Base-by-base conservation (phyloP, 1,284 basidiomycete species). In the Stygiomarasmius scandens region DNA sequence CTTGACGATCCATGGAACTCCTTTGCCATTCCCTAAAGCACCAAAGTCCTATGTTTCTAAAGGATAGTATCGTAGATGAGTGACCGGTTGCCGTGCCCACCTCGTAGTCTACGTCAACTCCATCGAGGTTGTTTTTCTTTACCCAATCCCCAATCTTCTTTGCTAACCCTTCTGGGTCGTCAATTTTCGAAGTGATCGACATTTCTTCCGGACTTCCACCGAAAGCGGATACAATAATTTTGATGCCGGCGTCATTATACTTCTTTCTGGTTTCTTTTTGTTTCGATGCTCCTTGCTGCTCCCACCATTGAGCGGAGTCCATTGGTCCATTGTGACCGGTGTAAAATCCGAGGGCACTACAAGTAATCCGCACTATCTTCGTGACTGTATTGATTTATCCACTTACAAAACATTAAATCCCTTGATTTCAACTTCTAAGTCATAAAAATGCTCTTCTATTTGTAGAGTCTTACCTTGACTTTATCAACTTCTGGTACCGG, bases 51-150 rank as follows among this genome's bases (percentile, higher is more conserved):
- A 41, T 19, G 16, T 16, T 41, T 19, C 38, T n/a, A 12, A 41
- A 6, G 38, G 32, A 34, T 14, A 34, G n/a, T n/a, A n/a, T n/a
- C 29, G 29, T 32, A 32, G 12, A 12, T 32, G 29, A 6, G 29
- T 32, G 6, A 8, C 16, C 4, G 14, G 38, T 14, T 8, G 32
- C 14, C 32, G 20, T 24, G 24, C 36, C 12, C 5, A 52, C 51
- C 51, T 52, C 54, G 19, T 49, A 55, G 23, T 55, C 54, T n/a
- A 55, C 54, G 34, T 55, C 54, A 20, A 55, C 49, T 10, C 54
- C 54, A 45, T 55, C 24, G 8, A 55, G 36, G 12, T 22, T 41
- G 32, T 55, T 20, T 3, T 43, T 11, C 6, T 20, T 43, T 3
- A 55, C 54, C 54, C 54, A 55, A 8, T 49, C 25, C 9, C 47